phyloP scores from a whole-genome alignment of 1,139 yeast genomes.

The Saccharomyces hybrid region DNA sequence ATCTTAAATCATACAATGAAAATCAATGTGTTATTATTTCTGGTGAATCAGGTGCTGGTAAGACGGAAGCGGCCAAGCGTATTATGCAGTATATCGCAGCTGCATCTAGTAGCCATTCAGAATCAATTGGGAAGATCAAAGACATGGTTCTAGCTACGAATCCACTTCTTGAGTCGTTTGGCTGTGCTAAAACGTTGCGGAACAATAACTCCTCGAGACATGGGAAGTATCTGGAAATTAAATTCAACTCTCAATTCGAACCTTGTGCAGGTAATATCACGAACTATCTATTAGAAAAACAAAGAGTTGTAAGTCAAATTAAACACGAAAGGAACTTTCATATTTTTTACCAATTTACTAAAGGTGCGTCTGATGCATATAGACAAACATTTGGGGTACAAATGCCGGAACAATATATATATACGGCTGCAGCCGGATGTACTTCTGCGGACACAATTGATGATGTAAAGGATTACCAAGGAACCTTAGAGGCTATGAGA shows the following conservation, averaged over 20 bases:
- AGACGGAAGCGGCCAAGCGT: constrained; percentile 96
- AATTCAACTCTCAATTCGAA: constrained; percentile 71
- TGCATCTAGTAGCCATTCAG: constrained; percentile 53
- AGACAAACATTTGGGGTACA: constrained; percentile 83
- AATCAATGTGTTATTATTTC: constrained; percentile 97
- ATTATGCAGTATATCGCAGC: constrained; percentile 98
- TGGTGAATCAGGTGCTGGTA: constrained; percentile 99
- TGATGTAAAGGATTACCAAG: constrained; percentile 69
- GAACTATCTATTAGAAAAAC: constrained; percentile 87
- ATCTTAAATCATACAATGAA: constrained; percentile 88
- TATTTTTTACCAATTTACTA: constrained; percentile 92
- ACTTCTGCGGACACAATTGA: constrained; percentile 80
- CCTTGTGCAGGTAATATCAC: constrained; percentile 96
- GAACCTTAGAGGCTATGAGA: constrained; percentile 78
- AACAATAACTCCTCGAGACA: constrained; percentile 96
- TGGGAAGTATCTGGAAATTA: constrained; percentile 92
- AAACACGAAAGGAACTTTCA: constrained; percentile 92
- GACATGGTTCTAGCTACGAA: constrained; percentile 98
- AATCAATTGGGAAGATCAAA: constrained; percentile 70
- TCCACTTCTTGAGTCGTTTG: constrained; percentile 92
- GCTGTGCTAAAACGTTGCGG: constrained; percentile 95
- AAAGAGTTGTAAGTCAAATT: constrained; percentile 91
- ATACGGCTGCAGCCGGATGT: constrained; percentile 83
- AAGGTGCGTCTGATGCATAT: constrained; percentile 79
- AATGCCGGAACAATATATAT: constrained; percentile 84